Base-by-base conservation (phyloP, 768 basidiomycete species). In the Phylloporus arenicola region DNA sequence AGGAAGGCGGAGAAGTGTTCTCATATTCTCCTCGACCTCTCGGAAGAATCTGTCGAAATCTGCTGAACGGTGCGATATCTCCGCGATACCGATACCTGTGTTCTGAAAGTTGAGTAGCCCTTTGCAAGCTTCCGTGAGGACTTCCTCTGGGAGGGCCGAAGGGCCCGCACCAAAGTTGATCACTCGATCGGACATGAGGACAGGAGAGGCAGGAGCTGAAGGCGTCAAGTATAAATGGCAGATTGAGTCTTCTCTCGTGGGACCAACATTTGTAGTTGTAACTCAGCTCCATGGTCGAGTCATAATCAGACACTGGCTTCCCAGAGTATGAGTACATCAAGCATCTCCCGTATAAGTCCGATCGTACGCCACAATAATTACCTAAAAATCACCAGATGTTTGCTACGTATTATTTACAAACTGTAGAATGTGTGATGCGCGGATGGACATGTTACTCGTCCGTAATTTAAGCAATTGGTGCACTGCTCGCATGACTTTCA, bases 121-220 rank as follows among this genome's bases (percentile, higher is more conserved):
- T 54, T 79, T 72, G 13, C 87, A 78, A 2, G 94, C 92, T 64
- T 93, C 82, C 59, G 84, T 70, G 47, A 99, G 81, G 27, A 97
- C 91, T 4, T 82, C 72, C n/a, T 83, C 77, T 14, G 96, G 96
- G 37, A 99, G 76, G 0, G 89, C 86, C 17, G 93, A 96, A 14
- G 96, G 96, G 1, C 96, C 96, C 45, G 96, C 86, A 45, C 92
- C 89, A 68, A 98, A 92, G 75, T 99, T 97, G 64, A 87, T 79
- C 31, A 83, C 77, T 47, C 92, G 78, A 47, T 52, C 50, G 35
- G 61, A 54, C 64, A 65, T 65, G 47, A 29, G 17, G 22, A 34
- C 20, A 41, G 52, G 40, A 35, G 34, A n/a, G 16, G n/a, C n/a
- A 20, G 13, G 22, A 24, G 47, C 16, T 9, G 19, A 42, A n/a